Evolutionary conservation across 768 basidiomycete species (phyloP), one percentile per base, ranked within the genome.

Genomic region (Lentinula guzmanii): DNA sequence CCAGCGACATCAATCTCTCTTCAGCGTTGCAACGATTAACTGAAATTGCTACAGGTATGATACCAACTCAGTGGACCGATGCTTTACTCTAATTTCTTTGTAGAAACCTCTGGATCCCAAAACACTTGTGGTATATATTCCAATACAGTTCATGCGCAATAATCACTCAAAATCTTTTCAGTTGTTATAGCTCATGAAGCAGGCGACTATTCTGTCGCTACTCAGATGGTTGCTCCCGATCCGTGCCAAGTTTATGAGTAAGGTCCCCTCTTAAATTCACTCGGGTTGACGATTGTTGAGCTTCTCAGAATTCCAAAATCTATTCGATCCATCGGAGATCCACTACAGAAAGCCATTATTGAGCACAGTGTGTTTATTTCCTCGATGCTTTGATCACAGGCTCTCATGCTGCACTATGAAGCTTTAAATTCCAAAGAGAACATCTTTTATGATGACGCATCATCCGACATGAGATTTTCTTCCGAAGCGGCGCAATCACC

Each of bases 151-250:
- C 21, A n/a, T 11, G 45, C 5, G 10, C 37, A 28, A 41, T 34
- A 10, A 21, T 42, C 7, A n/a, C 16, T 42, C 18, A 43, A 50
- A 24, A 34, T 34, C n/a, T 13, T 6, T 59, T 1, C 48, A 83
- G 85, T 90, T 37, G 85, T 86, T 11, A 85, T 90, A 62, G 84
- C 86, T 0, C 77, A 84, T 2, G 87, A 89, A 67, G 85, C 81
- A 10, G 87, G 87, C 6, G 87, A 90, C 65, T 88, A 88, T 70
- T 83, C 82, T 5, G 80, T 90, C 4, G 86, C 85, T 1, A 89
- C 87, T 13, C 86, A 82, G 65, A 84, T 87, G 80, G 70, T 71
- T 21, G 79, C 80, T 16, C 84, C 86, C 16, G 82, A 82, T 34
- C 73, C 71, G 7, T 89, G 87, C 70, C 82, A 85, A 68, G 86